Evolutionary conservation across 2,329 filamentous ascomycete genomes (phyloP).

Genomic region (Amphichorda felina): DNA sequence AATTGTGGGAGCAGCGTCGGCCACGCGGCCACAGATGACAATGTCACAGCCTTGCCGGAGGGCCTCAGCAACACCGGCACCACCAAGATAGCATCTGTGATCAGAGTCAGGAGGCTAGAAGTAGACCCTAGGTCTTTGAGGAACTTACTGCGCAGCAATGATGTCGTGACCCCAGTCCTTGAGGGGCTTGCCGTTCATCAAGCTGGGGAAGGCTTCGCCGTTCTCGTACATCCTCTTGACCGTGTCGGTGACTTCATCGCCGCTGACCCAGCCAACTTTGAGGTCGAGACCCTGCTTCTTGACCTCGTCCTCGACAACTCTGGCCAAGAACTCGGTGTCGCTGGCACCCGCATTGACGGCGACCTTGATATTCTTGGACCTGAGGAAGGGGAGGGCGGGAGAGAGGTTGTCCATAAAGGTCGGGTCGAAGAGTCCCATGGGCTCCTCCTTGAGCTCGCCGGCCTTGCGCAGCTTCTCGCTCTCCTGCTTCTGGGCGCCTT

Average conservation of each 20-base stretch:
- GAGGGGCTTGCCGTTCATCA: slow-evolving; percentile 9
- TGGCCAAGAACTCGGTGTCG: slow-evolving; percentile 4
- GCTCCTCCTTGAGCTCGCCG: slow-evolving; percentile 8
- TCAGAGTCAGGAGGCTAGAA: too few species aligned
- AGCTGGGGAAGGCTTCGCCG: slow-evolving; percentile 12
- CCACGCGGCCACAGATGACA: slow-evolving; percentile 34
- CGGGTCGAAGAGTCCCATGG: slow-evolving; percentile 24
- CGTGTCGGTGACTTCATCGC: slow-evolving; percentile 8
- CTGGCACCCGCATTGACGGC: slow-evolving; percentile 5
- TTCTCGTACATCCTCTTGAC: slow-evolving; percentile 8
- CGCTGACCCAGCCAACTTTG: slow-evolving; percentile 9
- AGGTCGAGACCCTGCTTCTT: slow-evolving; percentile 14
- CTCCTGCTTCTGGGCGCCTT: slow-evolving; percentile 11
- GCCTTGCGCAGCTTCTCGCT: slow-evolving; percentile 7
- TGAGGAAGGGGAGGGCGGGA: slow-evolving; percentile 14
- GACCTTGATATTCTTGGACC: slow-evolving; percentile 4
- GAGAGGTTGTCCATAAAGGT: slow-evolving; percentile 15
- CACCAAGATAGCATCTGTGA: slow-evolving; percentile 8
- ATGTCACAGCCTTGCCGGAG: slow-evolving; percentile 31
- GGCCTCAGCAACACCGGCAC: slow-evolving; percentile 26
- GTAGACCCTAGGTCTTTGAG: background rate
- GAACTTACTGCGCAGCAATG: slow-evolving; percentile 7
- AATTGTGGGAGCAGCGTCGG: slow-evolving; percentile 39
- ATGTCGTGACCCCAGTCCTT: slow-evolving; percentile 14
- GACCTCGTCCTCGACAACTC: slow-evolving; percentile 1